A percentile compares a stretch with the other conserved stretches of the same genome.
phyloP scores from a whole-genome alignment of 495 filamentous ascomycete species.

The Oidiodendron maius region DNA sequence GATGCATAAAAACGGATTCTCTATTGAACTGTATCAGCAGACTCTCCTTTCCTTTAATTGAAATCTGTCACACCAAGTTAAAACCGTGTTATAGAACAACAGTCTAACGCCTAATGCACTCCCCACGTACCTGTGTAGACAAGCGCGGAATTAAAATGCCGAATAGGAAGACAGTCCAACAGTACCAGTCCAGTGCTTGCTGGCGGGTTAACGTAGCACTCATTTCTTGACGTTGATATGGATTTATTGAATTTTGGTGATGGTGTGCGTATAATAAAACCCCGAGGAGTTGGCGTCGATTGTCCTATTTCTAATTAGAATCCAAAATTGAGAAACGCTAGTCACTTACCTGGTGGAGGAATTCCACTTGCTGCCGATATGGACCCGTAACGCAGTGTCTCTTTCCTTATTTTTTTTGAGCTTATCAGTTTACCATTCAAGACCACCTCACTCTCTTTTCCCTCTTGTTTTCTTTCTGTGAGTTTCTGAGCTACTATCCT shows the following conservation, averaged over 20 bases:
- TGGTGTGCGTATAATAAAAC: conserved; percentile 14
- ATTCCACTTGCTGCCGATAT: conserved; percentile 3
- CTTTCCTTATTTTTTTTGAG: conserved; percentile 11
- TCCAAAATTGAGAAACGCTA: conserved; percentile 1
- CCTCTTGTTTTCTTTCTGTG: conserved; percentile 3
- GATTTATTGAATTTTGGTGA: conserved; percentile 1
- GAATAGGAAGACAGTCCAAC: conserved; percentile 3
- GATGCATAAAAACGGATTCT: conserved; percentile 3
- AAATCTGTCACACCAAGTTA: conserved; percentile 4
- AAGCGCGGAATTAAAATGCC: conserved; percentile 2
- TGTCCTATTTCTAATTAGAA: conserved; percentile 5
- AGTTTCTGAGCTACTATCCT: conserved; percentile 13
- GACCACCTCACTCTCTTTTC: conserved; percentile 15
- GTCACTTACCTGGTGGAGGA: conserved; percentile 3
- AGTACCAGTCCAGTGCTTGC: conserved; percentile 2
- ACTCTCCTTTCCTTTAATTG: neutral
- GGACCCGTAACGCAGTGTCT: conserved; percentile 15
- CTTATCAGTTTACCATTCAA: conserved; percentile 4
- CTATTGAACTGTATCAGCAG: conserved; percentile 4
- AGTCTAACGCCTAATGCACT: neutral
- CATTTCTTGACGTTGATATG: neutral
- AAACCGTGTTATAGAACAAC: conserved; percentile 2
- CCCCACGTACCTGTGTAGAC: conserved; percentile 4
- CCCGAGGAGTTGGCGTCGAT: conserved; percentile 9
- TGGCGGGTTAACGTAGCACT: neutral